phyloP scores from a whole-genome alignment of 208 protist species.

The Entamoeba histolytica region DNA sequence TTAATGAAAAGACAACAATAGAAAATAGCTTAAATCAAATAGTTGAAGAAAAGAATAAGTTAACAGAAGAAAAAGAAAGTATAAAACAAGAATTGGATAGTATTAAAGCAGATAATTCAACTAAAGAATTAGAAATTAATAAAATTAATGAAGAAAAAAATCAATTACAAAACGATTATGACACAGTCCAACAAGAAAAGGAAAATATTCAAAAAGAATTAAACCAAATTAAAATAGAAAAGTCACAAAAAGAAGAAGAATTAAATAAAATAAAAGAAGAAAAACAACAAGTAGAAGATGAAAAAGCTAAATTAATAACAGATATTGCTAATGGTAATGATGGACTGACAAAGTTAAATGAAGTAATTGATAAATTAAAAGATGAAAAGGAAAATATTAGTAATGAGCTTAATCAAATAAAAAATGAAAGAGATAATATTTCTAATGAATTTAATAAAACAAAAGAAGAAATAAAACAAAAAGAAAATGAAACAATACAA shows the following conservation, averaged over 20 bases:
- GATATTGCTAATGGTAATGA: background rate
- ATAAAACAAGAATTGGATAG: background rate
- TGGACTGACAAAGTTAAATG: background rate
- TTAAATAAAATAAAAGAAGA: background rate
- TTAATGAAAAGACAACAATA: background rate
- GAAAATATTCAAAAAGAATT: background rate
- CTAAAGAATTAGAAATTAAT: background rate
- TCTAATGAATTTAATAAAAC: no score
- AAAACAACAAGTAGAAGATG: background rate
- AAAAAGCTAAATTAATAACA: background rate
- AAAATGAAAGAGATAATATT: background rate
- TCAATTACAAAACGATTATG: background rate
- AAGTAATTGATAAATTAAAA: background rate
- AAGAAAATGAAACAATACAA: no score
- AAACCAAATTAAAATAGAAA: background rate
- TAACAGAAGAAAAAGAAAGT: background rate
- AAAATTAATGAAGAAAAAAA: background rate
- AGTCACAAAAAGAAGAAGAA: background rate
- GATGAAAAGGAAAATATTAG: background rate
- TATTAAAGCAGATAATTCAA: background rate
- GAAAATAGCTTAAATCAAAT: background rate
- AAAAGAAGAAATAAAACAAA: no score
- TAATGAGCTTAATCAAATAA: background rate
- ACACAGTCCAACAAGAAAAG: background rate
- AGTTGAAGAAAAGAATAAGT: background rate